These are phyloP conservation scores for Globisporangium uncinulatum DNA, from an alignment of 352 stramenopile genomes.

Conservation along the genomic window DNA sequence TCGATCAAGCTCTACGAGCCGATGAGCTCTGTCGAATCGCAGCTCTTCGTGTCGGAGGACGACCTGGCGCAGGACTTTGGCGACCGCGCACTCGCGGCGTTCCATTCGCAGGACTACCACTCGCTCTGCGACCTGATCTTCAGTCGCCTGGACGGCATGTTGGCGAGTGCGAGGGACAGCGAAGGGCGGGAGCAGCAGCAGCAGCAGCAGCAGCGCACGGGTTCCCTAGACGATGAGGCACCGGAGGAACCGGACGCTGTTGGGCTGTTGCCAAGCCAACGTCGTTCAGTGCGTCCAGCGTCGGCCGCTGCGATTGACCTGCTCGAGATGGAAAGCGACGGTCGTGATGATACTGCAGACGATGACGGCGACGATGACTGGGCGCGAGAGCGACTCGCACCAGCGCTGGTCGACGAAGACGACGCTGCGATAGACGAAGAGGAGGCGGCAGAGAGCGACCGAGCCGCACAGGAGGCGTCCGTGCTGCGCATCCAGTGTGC, in stretches of 20 bases:
- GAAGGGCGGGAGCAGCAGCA: conserved; percentile 6
- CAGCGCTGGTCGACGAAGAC: background rate
- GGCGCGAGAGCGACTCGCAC: background rate
- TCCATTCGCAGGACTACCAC: conserved; percentile 41
- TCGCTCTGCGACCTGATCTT: conserved; percentile 60
- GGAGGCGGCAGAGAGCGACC: no score
- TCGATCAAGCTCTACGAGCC: conserved; percentile 76
- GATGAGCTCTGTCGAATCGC: conserved; percentile 70
- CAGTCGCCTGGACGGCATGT: conserved; percentile 48
- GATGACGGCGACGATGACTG: background rate
- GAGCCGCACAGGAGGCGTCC: conserved; percentile 9
- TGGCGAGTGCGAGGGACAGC: conserved; percentile 16
- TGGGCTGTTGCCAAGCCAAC: background rate
- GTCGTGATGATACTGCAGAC: background rate
- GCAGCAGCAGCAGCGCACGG: background rate
- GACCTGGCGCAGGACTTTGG: conserved; percentile 63
- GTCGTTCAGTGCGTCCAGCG: background rate
- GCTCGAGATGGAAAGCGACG: conserved; percentile 4
- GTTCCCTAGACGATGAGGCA: background rate
- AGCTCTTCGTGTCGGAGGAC: conserved; percentile 51
- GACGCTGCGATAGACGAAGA: background rate
- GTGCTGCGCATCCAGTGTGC: conserved; percentile 52
- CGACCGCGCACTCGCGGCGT: conserved; percentile 24
- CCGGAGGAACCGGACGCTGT: no score
- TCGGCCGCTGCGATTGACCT: conserved; percentile 3